Conservation (phyloP, 306 rosid species). For the Adenanthera pavonina region DNA sequence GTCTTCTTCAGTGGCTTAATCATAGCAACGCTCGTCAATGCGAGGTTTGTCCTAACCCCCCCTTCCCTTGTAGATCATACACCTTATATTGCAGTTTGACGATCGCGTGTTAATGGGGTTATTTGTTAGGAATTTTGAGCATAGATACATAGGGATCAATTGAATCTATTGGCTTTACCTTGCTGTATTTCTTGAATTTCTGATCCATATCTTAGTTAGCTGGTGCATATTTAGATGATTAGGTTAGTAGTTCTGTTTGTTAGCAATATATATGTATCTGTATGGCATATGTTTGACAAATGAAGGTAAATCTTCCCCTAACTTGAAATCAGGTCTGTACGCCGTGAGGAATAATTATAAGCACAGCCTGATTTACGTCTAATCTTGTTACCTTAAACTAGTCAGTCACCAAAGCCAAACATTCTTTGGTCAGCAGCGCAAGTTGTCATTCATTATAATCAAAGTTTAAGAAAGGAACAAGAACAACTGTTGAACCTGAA, state of each 20-base stretch:
- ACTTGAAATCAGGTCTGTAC: slow-evolving; percentile 24
- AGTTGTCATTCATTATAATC: background rate
- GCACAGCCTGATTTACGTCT: background rate
- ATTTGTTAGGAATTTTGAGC: slow-evolving; percentile 16
- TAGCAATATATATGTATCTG: background rate
- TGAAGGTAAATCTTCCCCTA: slow-evolving; percentile 8
- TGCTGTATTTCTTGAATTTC: slow-evolving; percentile 19
- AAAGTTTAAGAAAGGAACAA: slow-evolving; percentile 12
- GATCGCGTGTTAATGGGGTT: slow-evolving; percentile 20
- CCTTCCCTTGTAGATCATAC: slow-evolving; percentile 10
- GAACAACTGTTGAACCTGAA: slow-evolving; percentile 6
- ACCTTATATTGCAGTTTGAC: background rate
- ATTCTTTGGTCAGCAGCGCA: background rate
- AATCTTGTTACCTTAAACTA: slow-evolving; percentile 17
- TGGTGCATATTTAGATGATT: background rate
- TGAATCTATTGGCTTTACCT: background rate
- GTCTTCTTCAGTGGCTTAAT: slow-evolving; percentile 99
- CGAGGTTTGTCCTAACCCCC: slow-evolving; percentile 66
- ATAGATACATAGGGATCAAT: background rate
- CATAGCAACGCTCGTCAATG: slow-evolving; percentile 99
- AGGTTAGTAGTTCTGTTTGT: slow-evolving; percentile 4
- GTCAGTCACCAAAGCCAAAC: background rate
- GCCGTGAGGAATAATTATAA: background rate
- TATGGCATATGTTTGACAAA: slow-evolving; percentile 13
- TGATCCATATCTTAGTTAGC: background rate